Base-by-base conservation (phyloP, 2,329 filamentous ascomycete genomes). In the Escovopsis sp. region DNA sequence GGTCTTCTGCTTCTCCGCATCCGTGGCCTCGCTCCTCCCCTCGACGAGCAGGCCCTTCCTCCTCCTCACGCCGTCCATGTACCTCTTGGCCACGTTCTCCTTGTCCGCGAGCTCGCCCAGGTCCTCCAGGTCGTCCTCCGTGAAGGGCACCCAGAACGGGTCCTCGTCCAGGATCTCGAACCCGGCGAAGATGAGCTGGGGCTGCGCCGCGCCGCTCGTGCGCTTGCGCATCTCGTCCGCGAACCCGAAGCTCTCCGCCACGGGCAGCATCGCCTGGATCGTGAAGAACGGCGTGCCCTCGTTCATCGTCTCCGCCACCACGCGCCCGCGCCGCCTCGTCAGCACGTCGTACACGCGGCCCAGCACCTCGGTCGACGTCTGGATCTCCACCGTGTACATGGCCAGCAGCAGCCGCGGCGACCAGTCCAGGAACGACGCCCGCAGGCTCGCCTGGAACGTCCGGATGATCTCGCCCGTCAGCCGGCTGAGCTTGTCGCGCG, bases 361-460 rank as follows among this genome's bases (percentile, higher is more conserved):
- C 5, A 98, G 77, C 36, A 96, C 91, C 62, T 96, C 91, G 54
- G 88, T 89, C 19, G 85, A 88, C 28, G 89, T 87, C 71, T 96
- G 91, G 55, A 98, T 96, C 59, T 96, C 91, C 59, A 89, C 94
- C 43, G 78, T 86, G 67, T 98, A 98, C 86, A 96, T 96, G 41
- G 91, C 91, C 37, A 98, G 77, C 66, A 96, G 77, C 51, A 98
- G 75, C n/a, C 91, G 80, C 0, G 91, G 85, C 34, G 82, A 89
- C 91, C 91, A 98, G 68, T 96, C 91, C 15, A 95, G 69, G 68
- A 96, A 94, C 19, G 81, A 89, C 49, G 80, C 70, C 40, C 81
- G 76, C 47, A 98, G 86, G n/a, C 80, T 75, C 38, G 85, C 79
- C 51, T 89, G 85, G 15, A 89, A 80, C 0, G 84, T 82, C 60